phyloP scores from a whole-genome alignment of 225 moss, liverwort and hornwort species.

The Thuidium tamariscinum region DNA sequence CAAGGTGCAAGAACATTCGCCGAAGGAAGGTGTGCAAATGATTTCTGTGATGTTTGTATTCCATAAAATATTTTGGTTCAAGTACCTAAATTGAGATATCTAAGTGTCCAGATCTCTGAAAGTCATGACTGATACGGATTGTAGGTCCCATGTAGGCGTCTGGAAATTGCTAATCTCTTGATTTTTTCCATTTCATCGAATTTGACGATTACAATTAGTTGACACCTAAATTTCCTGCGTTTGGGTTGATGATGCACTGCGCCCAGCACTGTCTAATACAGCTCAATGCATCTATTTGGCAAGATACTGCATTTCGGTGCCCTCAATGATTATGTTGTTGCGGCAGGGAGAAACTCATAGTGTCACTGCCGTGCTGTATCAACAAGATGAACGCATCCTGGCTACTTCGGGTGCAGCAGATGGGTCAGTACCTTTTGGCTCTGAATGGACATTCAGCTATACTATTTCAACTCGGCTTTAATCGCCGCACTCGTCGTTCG shows the following conservation, averaged over 20 bases:
- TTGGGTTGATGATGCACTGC: background rate
- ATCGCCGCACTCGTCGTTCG: background rate
- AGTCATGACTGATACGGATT: background rate
- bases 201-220: background rate
- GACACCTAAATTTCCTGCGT: background rate
- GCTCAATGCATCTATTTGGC: background rate
- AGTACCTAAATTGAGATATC: background rate
- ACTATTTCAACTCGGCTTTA: background rate
- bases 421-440: conserved; percentile 38
- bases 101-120: background rate
- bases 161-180: background rate
- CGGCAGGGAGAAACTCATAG: conserved; percentile 64
- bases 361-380: conserved; percentile 79
- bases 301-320: background rate
- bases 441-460: background rate
- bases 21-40: conserved; percentile 47
- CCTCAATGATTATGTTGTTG: background rate
- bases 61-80: background rate
- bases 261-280: background rate
- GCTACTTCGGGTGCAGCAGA: conserved; percentile 86
- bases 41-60: background rate
- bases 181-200: background rate
- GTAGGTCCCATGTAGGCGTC: background rate
- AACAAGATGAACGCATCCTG: conserved; percentile 72
- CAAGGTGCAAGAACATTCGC: conserved; percentile 32